Evolutionary conservation across 495 filamentous ascomycete genomes (phyloP).

Genomic region (Tetracladium setigerum): DNA sequence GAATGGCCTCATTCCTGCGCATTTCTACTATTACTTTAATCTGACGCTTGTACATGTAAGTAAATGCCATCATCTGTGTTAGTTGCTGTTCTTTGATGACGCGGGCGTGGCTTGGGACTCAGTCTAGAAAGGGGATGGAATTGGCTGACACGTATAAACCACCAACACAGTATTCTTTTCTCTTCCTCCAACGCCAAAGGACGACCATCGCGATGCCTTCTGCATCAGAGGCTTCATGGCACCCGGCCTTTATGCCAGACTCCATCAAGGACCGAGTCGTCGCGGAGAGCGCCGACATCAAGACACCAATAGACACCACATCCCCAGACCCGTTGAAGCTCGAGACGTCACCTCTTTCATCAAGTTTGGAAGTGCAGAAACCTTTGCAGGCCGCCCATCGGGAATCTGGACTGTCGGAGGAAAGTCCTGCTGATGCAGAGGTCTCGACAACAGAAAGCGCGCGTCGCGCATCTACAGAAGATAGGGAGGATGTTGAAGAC

Average conservation of each 20-base stretch:
- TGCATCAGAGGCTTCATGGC: slow-evolving; percentile 35
- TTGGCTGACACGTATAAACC: slow-evolving; percentile 5
- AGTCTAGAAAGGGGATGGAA: neutral
- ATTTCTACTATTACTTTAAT: slow-evolving; percentile 12
- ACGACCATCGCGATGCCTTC: slow-evolving; percentile 14
- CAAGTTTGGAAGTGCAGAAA: neutral
- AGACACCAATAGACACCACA: too few relatives aligned
- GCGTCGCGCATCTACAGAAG: slow-evolving; percentile 9
- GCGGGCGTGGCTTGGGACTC: neutral
- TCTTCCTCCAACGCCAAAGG: slow-evolving; percentile 4
- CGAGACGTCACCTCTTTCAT: too few relatives aligned
- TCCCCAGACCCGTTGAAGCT: too few relatives aligned
- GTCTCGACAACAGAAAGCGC: slow-evolving; percentile 5
- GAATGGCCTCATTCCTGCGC: slow-evolving; percentile 5
- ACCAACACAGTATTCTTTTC: slow-evolving; percentile 16
- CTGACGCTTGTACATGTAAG: slow-evolving; percentile 18
- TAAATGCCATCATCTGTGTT: neutral
- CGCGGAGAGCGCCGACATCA: too few relatives aligned
- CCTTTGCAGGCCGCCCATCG: neutral
- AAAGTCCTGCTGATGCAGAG: slow-evolving; percentile 27
- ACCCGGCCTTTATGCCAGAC: slow-evolving; percentile 49
- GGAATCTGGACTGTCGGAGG: neutral
- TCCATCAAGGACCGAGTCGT: slow-evolving; percentile 6
- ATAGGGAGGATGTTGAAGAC: slow-evolving; percentile 18
- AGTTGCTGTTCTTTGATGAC: neutral